These are phyloP conservation scores for Begonia loranthoides DNA, from an alignment of 306 rosid genomes.

Conservation along the genomic window DNA sequence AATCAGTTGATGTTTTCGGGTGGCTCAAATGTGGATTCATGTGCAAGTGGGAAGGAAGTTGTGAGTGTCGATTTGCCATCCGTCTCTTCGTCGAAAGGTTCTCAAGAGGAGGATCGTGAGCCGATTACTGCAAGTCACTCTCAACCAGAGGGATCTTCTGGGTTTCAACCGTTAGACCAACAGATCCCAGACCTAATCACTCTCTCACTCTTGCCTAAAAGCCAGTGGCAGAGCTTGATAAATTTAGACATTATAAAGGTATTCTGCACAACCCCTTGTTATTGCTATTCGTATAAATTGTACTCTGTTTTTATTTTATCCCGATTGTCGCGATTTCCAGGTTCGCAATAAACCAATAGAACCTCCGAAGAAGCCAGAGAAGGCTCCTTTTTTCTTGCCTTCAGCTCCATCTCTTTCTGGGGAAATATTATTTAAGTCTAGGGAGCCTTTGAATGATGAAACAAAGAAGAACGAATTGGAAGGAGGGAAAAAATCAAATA, in stretches of 20 bases:
- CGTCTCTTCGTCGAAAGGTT: constrained; percentile 40
- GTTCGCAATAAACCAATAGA: constrained; percentile 85
- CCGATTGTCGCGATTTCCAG: constrained; percentile 24
- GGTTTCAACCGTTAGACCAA: constrained; percentile 24
- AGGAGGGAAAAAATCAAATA: constrained; percentile 20
- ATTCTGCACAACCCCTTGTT: constrained; percentile 10
- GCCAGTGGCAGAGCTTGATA: constrained; percentile 95
- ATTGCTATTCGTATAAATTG: constrained; percentile 6
- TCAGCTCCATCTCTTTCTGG: constrained; percentile 77
- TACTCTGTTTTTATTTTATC: too few relatives aligned
- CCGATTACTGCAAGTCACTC: constrained; percentile 16
- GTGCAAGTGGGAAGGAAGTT: constrained; percentile 70
- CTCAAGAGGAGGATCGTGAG: constrained; percentile 31
- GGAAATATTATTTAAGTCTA: constrained; percentile 69
- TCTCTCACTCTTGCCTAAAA: constrained; percentile 75
- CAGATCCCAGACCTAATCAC: constrained; percentile 85
- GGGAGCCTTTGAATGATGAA: constrained; percentile 29
- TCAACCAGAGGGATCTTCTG: constrained; percentile 23
- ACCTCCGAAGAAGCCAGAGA: constrained; percentile 91
- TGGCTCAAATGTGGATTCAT: constrained; percentile 48
- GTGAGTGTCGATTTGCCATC: constrained; percentile 69
- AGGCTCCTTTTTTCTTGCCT: constrained; percentile 93
- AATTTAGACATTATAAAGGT: constrained; percentile 91
- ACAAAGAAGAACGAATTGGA: constrained; percentile 17
- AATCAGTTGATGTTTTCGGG: constrained; percentile 58